Base-by-base conservation (phyloP, 345 rosid species). In the Eucalyptus pauciflora region DNA sequence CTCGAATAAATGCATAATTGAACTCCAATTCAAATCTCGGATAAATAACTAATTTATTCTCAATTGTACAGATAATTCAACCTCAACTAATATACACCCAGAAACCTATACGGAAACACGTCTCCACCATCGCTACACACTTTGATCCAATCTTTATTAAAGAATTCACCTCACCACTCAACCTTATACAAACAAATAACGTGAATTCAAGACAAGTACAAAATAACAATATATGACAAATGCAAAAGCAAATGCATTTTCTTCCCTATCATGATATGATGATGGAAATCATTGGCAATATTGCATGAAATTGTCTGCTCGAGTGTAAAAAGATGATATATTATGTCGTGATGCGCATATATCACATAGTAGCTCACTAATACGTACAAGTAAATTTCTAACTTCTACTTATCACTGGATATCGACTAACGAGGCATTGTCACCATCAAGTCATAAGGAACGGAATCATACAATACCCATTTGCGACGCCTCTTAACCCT, bases 341-440 rank as follows among this genome's bases (percentile, higher is more conserved):
- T 60, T 60, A 60, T 13, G 4, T 27, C 7, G 3, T 60, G n/a
- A 60, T 60, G 31, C 1, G 1, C 7, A 27, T 0, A 3, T 60
- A 27, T 8, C 31, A 27, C 15, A 27, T 60, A 60, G 31, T 27
- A 60, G 31, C 16, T 27, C 15, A 5, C 4, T 5, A 11, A 27
- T 10, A 62, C 15, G 0, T 4, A 29, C 33, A 3, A 13, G 17
- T 62, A 29, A 62, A 29, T 62, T 29, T 62, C n/a, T 62, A 62
- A 13, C 17, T 62, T 52, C 10, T 52, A 18, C 24, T 52, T 0
- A 7, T 52, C 25, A 20, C 4, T 20, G 2, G 58, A 29, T 62
- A 13, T 29, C 1, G 33, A 13, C 31, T 29, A 29, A 29, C 16
- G 1, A 62, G 31, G 71, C 16, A 62, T 29, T 14, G 33, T 62